Base-by-base conservation (phyloP, 768 basidiomycete species). In the Suillus spraguei region DNA sequence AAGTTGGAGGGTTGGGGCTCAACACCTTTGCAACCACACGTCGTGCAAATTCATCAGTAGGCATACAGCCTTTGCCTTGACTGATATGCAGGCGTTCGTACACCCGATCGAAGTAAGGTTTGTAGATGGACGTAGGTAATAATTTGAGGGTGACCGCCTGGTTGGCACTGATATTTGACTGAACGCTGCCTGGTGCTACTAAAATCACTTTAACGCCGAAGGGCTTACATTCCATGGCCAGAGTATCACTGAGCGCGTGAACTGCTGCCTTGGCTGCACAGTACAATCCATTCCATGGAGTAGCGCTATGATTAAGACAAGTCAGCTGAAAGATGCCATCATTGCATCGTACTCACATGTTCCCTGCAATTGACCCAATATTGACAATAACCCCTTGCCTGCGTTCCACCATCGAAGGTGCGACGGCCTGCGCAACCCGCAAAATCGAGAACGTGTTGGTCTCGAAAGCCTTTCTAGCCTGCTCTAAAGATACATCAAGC, bases 201-300 rank as follows among this genome's bases (percentile, higher is more conserved):
- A 89, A 86, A 71, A 92, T 77, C 47, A 93, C 90, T 28, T 83
- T 77, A 63, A 95, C 82, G 36, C 86, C 85, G 71, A 92, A 84
- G 0, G 91, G 89, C 47, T 80, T 82, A 74, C 87, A 86, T 69
- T 95, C 92, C 89, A 91, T 89, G 3, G 80, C 81, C 6, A 93
- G 81, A 0, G 84, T 82, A 47, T 92, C 85, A 55, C 85, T 86
- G 35, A 92, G 76, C 32, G 81, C 76, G 50, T 85, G 85, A 5
- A 87, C 70, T 0, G 87, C 86, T 0, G 87, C 83, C 70, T 89
- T 90, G 52, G 82, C 72, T 0, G 86, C 83, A 35, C 77, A 78
- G 66, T 90, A 89, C n/a, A n/a, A n/a, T n/a, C n/a, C n/a, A n/a
- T n/a, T n/a, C n/a, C n/a, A n/a, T n/a, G n/a, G n/a, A n/a, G 85